phyloP scores from a whole-genome alignment of 495 filamentous ascomycete species.

The Clohesyomyces aquaticus region DNA sequence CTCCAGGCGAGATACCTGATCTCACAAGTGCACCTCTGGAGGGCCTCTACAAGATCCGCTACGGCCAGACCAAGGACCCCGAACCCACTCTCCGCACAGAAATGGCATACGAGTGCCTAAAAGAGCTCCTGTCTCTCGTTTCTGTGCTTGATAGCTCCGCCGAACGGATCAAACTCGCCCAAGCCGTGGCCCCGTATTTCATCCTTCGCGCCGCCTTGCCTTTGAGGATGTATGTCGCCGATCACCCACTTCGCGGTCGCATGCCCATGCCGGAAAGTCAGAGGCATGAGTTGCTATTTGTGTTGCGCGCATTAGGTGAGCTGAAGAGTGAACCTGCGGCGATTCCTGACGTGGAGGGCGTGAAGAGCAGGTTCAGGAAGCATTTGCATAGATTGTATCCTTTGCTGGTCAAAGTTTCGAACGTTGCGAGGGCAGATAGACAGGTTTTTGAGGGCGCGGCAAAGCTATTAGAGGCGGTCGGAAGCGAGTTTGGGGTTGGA shows the following conservation, averaged over 20 bases:
- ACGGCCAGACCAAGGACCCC: conserved; percentile 72
- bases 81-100: conserved; percentile 64
- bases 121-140: conserved; percentile 64
- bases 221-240: conserved; percentile 80
- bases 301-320: conserved; percentile 65
- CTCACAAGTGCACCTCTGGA: conserved; percentile 55
- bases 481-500: conserved; percentile 63
- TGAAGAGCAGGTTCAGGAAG: conserved; percentile 62
- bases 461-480: conserved; percentile 68
- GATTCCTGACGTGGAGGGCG: conserved; percentile 65
- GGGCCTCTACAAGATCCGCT: conserved; percentile 65
- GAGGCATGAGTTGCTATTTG: conserved; percentile 73
- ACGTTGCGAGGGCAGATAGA: conserved; percentile 67
- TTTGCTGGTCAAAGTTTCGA: conserved; percentile 70
- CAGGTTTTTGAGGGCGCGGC: conserved; percentile 65
- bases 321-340: conserved; percentile 73
- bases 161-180: conserved; percentile 65
- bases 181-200: conserved; percentile 78
- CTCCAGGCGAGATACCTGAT: conserved; percentile 60
- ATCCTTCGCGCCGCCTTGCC: conserved; percentile 80
- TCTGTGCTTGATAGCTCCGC: conserved; percentile 41
- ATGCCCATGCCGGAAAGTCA: conserved; percentile 89
- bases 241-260: conserved; percentile 87
- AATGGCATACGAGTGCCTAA: conserved; percentile 79
- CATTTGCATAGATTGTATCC: conserved; percentile 85